phyloP scores from a whole-genome alignment of 2,329 filamentous ascomycete species.

The Colletotrichum theobromicola region DNA sequence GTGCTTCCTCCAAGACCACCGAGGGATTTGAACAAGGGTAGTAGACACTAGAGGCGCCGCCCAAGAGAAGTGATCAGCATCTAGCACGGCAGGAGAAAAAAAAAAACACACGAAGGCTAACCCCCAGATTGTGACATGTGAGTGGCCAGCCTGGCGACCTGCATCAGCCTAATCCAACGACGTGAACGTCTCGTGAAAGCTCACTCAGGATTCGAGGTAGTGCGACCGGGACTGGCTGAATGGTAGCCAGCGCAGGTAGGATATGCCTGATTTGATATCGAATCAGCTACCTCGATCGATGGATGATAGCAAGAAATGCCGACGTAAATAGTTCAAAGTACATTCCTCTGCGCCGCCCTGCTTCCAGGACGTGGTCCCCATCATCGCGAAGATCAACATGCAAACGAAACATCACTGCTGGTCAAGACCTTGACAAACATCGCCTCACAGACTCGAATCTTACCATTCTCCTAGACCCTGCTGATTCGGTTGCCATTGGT shows the following conservation, averaged over 20 bases:
- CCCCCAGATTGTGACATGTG: background rate
- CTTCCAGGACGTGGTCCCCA: background rate
- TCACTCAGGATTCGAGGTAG: background rate
- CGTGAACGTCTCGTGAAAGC: background rate
- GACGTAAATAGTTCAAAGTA: background rate
- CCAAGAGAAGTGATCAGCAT: background rate
- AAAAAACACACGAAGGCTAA: background rate
- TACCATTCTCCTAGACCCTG: background rate
- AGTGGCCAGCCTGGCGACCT: slow-evolving; percentile 9
- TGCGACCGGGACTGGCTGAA: background rate
- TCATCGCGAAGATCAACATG: background rate
- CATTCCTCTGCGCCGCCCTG: background rate
- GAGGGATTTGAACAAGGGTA: background rate
- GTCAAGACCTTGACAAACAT: background rate
- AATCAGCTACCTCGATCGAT: background rate
- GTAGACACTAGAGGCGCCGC: background rate
- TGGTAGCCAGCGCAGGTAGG: background rate
- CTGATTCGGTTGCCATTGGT: background rate
- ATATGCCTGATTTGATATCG: background rate
- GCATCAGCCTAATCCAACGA: background rate
- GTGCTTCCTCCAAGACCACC: background rate
- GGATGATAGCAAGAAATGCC: background rate
- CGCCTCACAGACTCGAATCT: background rate
- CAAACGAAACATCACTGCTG: background rate
- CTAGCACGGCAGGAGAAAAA: background rate